Evolutionary conservation across 2,329 filamentous ascomycete genomes (phyloP).

Genomic region (Clonostachys solani): DNA sequence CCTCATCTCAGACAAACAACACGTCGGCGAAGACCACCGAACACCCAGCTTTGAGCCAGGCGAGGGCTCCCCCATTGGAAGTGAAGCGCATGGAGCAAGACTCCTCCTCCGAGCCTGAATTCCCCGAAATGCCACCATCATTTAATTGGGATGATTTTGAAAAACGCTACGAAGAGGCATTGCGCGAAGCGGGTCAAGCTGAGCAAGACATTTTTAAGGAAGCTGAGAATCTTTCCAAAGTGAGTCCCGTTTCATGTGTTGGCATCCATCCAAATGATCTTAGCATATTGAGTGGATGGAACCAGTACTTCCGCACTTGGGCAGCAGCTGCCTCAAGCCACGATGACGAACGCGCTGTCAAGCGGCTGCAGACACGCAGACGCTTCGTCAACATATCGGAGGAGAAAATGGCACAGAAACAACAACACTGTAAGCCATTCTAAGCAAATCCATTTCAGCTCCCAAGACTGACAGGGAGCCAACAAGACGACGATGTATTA

Average conservation of each 20-base stretch:
- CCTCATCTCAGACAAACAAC: background rate
- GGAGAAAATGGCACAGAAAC: constrained; percentile 65
- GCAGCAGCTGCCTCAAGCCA: constrained; percentile 65
- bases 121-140: constrained; percentile 44
- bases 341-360: constrained; percentile 73
- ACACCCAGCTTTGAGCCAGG: background rate
- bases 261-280: background rate
- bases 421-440: constrained; percentile 67
- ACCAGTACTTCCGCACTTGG: constrained; percentile 77
- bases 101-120: constrained; percentile 26
- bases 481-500: constrained; percentile 47
- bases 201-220: constrained; percentile 66
- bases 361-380: constrained; percentile 77
- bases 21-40: background rate
- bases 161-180: constrained; percentile 60
- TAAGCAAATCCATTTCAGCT: background rate
- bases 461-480: background rate
- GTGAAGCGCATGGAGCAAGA: background rate
- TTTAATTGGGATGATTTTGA: constrained; percentile 82
- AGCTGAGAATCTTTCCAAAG: constrained; percentile 63
- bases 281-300: background rate
- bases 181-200: constrained; percentile 56
- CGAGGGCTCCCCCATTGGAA: background rate
- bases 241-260: constrained; percentile 19
- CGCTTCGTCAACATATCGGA: constrained; percentile 74